Percentiles rank a stretch among this genome's conserved stretches.
Evolutionary conservation across 768 basidiomycete species (phyloP).

Genomic region (Boletus eberwhitei): DNA sequence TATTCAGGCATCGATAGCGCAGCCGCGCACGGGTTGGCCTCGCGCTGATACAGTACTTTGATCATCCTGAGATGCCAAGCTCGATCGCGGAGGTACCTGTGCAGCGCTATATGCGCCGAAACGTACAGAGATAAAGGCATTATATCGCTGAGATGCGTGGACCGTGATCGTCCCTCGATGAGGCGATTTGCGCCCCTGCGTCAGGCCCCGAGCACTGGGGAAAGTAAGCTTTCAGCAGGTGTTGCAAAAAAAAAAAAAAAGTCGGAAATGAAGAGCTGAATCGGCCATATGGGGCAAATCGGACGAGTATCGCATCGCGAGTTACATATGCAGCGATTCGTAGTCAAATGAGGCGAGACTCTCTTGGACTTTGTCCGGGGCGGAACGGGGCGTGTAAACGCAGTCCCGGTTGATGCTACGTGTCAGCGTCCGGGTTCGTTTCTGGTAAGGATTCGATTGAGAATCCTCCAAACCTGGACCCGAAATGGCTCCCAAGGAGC

Average conservation of each 20-base stretch:
- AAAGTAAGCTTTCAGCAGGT: background rate
- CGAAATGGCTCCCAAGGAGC: background rate
- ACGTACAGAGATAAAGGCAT: background rate
- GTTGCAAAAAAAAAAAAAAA: background rate
- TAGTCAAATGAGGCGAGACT: background rate
- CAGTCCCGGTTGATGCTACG: background rate
- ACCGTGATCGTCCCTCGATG: background rate
- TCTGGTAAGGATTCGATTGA: background rate
- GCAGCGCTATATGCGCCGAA: background rate
- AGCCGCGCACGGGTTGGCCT: background rate
- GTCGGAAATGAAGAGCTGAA: background rate
- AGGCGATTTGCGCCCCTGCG: background rate
- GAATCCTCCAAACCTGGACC: background rate
- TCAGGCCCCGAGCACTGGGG: background rate
- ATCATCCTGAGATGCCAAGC: background rate
- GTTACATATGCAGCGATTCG: background rate
- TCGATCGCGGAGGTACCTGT: background rate
- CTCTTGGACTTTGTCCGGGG: background rate
- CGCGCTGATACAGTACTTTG: conserved; percentile 1
- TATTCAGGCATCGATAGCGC: background rate
- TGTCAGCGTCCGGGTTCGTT: background rate
- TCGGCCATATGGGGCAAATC: background rate
- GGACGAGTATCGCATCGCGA: background rate
- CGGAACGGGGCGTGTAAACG: background rate
- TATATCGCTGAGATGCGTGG: background rate